These are phyloP conservation scores for Ploettnerulaceae sp. DNA, from an alignment of 2,329 filamentous ascomycete species.

Conservation along the genomic window DNA sequence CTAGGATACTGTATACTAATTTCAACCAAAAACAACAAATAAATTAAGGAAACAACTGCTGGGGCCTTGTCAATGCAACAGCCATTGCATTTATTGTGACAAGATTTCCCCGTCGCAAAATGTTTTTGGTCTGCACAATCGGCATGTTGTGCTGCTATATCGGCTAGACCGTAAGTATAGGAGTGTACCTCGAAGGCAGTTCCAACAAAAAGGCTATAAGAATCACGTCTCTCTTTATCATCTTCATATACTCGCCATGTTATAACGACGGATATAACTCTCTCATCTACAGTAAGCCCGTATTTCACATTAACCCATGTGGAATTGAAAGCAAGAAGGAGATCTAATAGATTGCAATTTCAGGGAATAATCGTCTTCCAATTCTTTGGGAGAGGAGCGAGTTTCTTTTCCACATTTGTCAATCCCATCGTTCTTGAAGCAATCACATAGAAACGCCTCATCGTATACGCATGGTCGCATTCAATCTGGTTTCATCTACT, in stretches of 20 bases:
- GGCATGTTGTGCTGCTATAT: slow-evolving; percentile 50
- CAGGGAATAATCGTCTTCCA: slow-evolving; percentile 31
- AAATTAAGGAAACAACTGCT: slow-evolving; percentile 32
- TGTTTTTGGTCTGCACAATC: slow-evolving; percentile 51
- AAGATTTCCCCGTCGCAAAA: slow-evolving; percentile 42
- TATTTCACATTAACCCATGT: no score
- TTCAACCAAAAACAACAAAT: not conserved
- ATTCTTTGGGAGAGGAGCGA: slow-evolving; percentile 37
- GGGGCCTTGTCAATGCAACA: slow-evolving; percentile 42
- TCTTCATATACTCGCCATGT: slow-evolving; percentile 53
- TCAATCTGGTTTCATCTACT: slow-evolving; percentile 41
- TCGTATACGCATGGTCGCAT: slow-evolving; percentile 40
- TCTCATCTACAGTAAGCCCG: slow-evolving; percentile 52
- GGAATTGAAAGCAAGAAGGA: no score
- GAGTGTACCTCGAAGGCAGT: slow-evolving; percentile 36
- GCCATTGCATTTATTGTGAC: slow-evolving; percentile 40
- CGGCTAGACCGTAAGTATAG: slow-evolving; percentile 48
- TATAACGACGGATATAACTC: slow-evolving; percentile 66
- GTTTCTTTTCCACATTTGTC: slow-evolving; percentile 45
- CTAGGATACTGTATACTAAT: slow-evolving; percentile 42
- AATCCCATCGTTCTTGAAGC: slow-evolving; percentile 42
- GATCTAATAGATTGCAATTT: no score
- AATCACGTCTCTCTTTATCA: slow-evolving; percentile 43
- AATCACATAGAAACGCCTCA: slow-evolving; percentile 41
- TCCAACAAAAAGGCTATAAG: slow-evolving; percentile 27